phyloP scores from a whole-genome alignment of 257 asterid genomes.

The Fraxinus quadrangulata region DNA sequence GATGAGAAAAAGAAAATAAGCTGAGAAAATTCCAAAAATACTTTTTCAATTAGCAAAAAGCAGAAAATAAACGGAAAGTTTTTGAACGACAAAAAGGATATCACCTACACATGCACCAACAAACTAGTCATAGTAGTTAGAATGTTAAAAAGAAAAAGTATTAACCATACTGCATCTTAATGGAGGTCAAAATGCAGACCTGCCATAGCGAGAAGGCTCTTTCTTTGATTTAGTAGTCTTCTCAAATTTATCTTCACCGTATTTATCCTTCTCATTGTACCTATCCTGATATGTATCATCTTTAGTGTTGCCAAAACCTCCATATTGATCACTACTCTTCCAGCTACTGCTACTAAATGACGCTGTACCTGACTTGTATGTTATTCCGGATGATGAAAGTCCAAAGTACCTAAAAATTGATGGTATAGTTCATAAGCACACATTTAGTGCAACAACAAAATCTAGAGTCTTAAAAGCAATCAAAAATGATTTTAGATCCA shows the following conservation, averaged over 20 bases:
- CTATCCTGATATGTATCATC: conserved; percentile 55
- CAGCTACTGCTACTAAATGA: conserved; percentile 65
- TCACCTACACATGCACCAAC: conserved; percentile 23
- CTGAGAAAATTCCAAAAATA: neutral
- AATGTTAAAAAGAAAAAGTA: conserved; percentile 18
- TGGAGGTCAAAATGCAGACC: conserved; percentile 45
- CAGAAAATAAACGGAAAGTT: neutral
- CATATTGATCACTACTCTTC: conserved; percentile 54
- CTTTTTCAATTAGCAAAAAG: neutral
- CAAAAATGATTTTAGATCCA: conserved; percentile 21
- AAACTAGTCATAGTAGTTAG: conserved; percentile 13
- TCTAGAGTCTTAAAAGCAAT: conserved; percentile 20
- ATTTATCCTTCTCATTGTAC: conserved; percentile 53
- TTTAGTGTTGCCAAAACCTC: conserved; percentile 69
- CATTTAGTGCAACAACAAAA: conserved; percentile 16
- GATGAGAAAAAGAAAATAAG: neutral
- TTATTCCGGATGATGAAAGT: conserved; percentile 82
- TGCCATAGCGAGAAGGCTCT: conserved; percentile 62
- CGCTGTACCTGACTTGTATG: conserved; percentile 70
- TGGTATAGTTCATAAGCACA: conserved; percentile 24
- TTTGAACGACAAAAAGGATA: neutral
- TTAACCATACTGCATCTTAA: conserved; percentile 18
- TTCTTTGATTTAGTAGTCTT: conserved; percentile 47
- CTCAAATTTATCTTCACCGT: conserved; percentile 63
- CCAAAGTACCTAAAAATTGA: conserved; percentile 69